Evolutionary conservation across 139 green algal species (phyloP).

Genomic region (Zygnema cylindricum): DNA sequence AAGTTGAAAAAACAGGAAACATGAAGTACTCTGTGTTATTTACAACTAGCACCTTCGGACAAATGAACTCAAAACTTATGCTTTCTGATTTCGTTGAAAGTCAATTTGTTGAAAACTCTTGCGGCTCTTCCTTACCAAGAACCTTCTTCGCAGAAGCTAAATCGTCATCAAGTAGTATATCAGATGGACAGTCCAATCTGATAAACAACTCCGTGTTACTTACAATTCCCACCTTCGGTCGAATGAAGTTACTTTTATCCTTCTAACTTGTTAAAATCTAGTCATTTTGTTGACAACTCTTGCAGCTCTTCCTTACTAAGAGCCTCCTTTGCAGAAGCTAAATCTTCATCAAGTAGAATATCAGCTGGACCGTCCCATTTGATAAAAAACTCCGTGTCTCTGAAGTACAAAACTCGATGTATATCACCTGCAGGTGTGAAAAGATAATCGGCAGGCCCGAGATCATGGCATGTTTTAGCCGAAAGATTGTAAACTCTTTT

Average conservation of each 20-base stretch:
- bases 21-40: too few relatives aligned
- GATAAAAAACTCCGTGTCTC: conserved; percentile 25
- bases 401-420: conserved; percentile 37
- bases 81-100: too few relatives aligned
- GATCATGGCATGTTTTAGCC: not conserved
- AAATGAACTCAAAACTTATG: too few relatives aligned
- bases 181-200: conserved; percentile 6
- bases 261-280: too few relatives aligned
- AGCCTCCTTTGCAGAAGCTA: not conserved
- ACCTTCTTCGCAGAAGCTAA: not conserved
- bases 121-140: conserved; percentile 4
- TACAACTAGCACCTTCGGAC: too few relatives aligned
- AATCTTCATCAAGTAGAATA: conserved; percentile 29
- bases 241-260: too few relatives aligned
- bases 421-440: conserved; percentile 26
- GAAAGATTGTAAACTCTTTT: conserved; percentile 31
- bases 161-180: conserved; percentile 32
- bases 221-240: too few relatives aligned
- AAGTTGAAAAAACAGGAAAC: too few relatives aligned
- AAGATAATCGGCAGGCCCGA: conserved; percentile 15
- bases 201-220: too few relatives aligned
- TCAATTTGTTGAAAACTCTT: too few relatives aligned
- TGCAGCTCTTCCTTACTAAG: conserved; percentile 7
- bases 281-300: too few relatives aligned
- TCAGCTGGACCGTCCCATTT: conserved; percentile 26